phyloP scores from a whole-genome alignment of 2,329 filamentous ascomycete species.

The Lasiodiplodia gonubiensis region DNA sequence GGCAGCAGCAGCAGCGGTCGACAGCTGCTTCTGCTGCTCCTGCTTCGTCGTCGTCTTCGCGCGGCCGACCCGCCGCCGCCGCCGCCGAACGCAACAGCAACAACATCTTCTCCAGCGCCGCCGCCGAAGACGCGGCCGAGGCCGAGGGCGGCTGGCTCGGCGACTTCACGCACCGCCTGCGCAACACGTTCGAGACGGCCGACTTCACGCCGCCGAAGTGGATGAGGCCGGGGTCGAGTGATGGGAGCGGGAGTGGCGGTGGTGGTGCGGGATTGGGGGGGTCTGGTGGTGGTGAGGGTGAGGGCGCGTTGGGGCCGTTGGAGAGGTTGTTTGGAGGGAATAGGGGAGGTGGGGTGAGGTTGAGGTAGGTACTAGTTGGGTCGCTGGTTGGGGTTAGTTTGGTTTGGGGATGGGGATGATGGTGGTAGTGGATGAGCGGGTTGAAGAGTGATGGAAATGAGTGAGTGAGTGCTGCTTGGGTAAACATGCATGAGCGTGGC shows the following conservation, averaged over 20 bases:
- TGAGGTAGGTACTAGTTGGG: constrained; percentile 31
- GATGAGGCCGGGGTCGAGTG: constrained; percentile 58
- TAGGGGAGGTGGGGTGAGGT: constrained; percentile 42
- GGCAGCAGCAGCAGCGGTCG: constrained; percentile 9
- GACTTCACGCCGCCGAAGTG: constrained; percentile 72
- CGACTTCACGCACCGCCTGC: constrained; percentile 81
- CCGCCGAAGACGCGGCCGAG: constrained; percentile 61
- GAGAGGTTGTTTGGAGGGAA: constrained; percentile 42
- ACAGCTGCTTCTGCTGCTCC: constrained; percentile 19
- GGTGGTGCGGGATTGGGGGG: neutral
- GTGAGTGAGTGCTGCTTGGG: neutral
- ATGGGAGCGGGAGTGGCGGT: constrained; percentile 29
- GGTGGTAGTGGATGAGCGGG: neutral
- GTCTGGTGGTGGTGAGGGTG: constrained; percentile 1
- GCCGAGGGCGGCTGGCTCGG: constrained; percentile 84
- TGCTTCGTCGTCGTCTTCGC: constrained; percentile 1
- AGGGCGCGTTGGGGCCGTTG: constrained; percentile 35
- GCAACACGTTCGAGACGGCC: constrained; percentile 87
- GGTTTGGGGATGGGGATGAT: neutral
- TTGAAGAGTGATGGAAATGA: too few species aligned
- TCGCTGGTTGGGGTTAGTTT: neutral
- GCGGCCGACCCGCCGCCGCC: constrained; percentile 13
- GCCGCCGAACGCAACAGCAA: neutral
- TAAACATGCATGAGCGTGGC: neutral
- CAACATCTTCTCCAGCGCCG: constrained; percentile 34